Evolutionary conservation across 2,329 filamentous ascomycete species (phyloP), one percentile per base, ranked within the genome.

Genomic region (Botryotinia globosa): DNA sequence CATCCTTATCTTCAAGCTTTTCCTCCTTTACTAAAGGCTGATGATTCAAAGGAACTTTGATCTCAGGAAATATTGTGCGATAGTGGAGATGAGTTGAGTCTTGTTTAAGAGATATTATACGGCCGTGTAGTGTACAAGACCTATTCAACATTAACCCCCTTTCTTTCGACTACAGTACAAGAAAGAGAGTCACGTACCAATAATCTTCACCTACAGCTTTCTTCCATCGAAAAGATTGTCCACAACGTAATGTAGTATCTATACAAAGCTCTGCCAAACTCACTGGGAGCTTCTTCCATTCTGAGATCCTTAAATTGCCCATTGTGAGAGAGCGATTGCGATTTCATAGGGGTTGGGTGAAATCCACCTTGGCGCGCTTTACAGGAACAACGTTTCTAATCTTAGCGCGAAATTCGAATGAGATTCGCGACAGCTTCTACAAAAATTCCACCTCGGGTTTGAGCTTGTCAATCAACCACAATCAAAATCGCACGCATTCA

Each of bases 221-320:
- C 74, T 91, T 91, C 96, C 96, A 99, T 84, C 95, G 91, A 78
- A 99, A 99, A 0, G 95, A 97, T 82, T 99, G 96, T 5, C 96
- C 96, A 81, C 96, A 99, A 75, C 95, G 91, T 48, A 99, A 85
- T 0, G 94, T 97, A 0, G 95, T 99, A 78, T 97, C 94, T 76
- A 99, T 94, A 81, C 94, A 98, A 6, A 99, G 88, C 81, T 99
- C 96, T 6, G 90, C 88, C 48, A 97, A 84, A 74, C 87, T 92
- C 58, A 98, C 85, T 37, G 96, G 94, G 77, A 99, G 84, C 84
- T 93, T 97, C 76, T 89, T 89, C 96, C 96, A 99, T 80, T 93
- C 92, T 25, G 90, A 86, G n/a, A 89, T 85, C 44, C 85, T 86
- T 66, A 80, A 54, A 73, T 74, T 79, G 22, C 73, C 75, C 79